These are phyloP conservation scores for Daldinia eschscholtzii DNA, from an alignment of 2,329 filamentous ascomycete species.

Conservation along the genomic window DNA sequence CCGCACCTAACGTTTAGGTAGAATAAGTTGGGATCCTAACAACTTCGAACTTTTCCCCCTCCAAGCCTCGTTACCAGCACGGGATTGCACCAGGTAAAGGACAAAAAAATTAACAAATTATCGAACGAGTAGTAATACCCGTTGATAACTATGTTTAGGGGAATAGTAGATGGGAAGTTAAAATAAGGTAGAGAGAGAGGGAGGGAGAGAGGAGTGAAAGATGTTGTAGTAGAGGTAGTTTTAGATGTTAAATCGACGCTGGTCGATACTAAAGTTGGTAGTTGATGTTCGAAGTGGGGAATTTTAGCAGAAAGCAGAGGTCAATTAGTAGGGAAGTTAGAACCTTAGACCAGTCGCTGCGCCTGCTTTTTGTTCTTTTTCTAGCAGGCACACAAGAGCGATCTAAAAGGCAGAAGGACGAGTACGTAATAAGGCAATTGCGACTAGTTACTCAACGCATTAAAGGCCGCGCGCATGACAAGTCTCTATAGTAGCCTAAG, in stretches of 20 bases:
- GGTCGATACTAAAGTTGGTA: neutral
- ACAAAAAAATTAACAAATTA: slow-evolving; percentile 4
- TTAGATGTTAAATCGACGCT: slow-evolving; percentile 8
- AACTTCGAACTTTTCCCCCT: slow-evolving; percentile 8
- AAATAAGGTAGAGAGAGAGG: slow-evolving; percentile 1
- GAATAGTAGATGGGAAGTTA: slow-evolving; percentile 11
- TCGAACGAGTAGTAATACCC: slow-evolving; percentile 5
- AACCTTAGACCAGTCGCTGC: slow-evolving; percentile 2
- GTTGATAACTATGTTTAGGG: slow-evolving; percentile 17
- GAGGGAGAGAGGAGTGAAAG: neutral
- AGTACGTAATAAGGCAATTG: slow-evolving; percentile 39
- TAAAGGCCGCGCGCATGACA: slow-evolving; percentile 4
- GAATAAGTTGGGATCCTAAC: slow-evolving; percentile 12
- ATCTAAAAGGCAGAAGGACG: slow-evolving; percentile 31
- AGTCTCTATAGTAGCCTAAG: slow-evolving; percentile 25
- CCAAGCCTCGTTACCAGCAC: slow-evolving; percentile 25
- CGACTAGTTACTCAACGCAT: slow-evolving; percentile 14
- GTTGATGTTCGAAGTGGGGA: slow-evolving; percentile 8
- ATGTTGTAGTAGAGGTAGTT: neutral
- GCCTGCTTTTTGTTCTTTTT: slow-evolving; percentile 22
- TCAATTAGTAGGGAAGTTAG: slow-evolving; percentile 10
- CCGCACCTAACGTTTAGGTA: slow-evolving; percentile 1
- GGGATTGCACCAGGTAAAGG: slow-evolving; percentile 15
- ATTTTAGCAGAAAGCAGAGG: neutral
- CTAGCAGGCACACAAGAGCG: neutral